Base-by-base conservation (phyloP, 108 stramenopile genomes). In the Fragilariopsis cylindrus region DNA sequence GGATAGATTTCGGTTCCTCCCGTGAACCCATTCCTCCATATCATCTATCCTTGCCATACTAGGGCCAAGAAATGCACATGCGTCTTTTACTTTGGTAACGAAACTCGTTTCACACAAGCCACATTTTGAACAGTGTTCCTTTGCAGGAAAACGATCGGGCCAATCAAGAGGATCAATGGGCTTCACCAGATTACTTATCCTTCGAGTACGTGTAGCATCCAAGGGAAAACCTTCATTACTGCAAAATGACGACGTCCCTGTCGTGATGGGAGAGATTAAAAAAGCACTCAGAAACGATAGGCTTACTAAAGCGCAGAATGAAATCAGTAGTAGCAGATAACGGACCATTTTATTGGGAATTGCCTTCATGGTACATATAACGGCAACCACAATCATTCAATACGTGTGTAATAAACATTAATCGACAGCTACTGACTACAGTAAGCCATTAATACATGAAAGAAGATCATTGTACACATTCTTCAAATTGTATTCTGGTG, bases 21-120 rank as follows among this genome's bases (percentile, higher is more conserved):
- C 87, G 73, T 92, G 92, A 11, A 92, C 81, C 15, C 55, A 16
- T 8, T 41, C 19, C 69, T 92, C 92, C 65, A 86, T 45, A 2
- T 72, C 65, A 76, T 92, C 89, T 47, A 92, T 89, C 50, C 88
- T 78, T 55, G 78, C 74, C 89, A 90, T 90, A 6, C 89, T 86
- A 3, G 82, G 77, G 4, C 76, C 82, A 50, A 90, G 49, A 74
- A 92, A 92, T 1, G 92, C 89, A 70, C 92, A 92, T 39, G 89
- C 87, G 49, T 87, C 81, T 21, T 56, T 73, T 0, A 92, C 89
- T 67, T 86, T 78, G 58, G 85, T 77, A 30, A 92, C 88, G 71
- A 84, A 90, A 9, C 78, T 77, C 41, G 92, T 92, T 75, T 92
- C 92, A 69, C 92, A 92, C 19, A 92, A 67, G 11, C 92, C 89